These are phyloP conservation scores for Allium cepa DNA, from an alignment of 106 monocot species.

Conservation along the genomic window DNA sequence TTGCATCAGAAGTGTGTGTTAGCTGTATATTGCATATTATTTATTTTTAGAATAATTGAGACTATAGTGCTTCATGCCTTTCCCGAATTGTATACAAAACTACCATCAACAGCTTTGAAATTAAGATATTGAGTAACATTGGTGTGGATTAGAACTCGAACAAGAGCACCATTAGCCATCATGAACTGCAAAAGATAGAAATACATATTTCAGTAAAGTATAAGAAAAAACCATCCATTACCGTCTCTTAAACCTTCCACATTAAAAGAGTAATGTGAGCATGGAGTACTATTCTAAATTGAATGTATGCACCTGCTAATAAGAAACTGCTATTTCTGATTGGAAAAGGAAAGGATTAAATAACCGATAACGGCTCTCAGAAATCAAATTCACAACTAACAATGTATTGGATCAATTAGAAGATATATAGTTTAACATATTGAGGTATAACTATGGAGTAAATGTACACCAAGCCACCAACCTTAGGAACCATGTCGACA, in stretches of 20 bases:
- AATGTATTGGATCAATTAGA: background rate
- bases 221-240: background rate
- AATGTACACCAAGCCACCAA: background rate
- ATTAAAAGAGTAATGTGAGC: background rate
- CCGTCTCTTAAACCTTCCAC: background rate
- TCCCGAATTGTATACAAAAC: conserved; percentile 87
- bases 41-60: too few species aligned
- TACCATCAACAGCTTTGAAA: conserved; percentile 96
- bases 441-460: background rate
- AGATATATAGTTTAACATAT: background rate
- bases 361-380: background rate
- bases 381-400: background rate
- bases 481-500: conserved; percentile 89
- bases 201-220: background rate
- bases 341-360: too few species aligned
- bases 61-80: conserved; percentile 26
- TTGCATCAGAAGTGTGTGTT: background rate
- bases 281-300: background rate
- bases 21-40: too few species aligned
- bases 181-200: conserved; percentile 53
- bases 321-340: background rate
- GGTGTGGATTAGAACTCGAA: conserved; percentile 87
- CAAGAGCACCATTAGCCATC: conserved; percentile 95
- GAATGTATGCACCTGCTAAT: background rate
- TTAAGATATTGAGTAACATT: conserved; percentile 86